These are phyloP conservation scores for Wickerhamiella spandovensis DNA, from an alignment of 805 yeast species.

Conservation along the genomic window DNA sequence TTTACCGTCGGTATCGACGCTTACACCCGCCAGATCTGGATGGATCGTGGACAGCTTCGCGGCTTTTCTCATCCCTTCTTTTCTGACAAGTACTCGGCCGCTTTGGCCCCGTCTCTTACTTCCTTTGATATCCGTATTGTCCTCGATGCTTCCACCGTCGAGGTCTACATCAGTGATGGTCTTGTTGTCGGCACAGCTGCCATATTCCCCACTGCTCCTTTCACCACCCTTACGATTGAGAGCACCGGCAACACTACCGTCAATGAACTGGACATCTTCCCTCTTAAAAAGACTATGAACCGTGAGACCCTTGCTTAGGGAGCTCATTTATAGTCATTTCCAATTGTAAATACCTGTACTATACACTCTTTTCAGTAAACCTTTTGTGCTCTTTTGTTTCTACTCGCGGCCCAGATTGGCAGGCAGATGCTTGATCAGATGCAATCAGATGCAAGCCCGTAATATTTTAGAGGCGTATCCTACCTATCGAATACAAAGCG, in stretches of 20 bases:
- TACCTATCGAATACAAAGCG: too few relatives aligned
- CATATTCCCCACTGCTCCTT: slow-evolving; percentile 7
- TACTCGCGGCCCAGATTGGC: too few relatives aligned
- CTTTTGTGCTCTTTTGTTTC: too few relatives aligned
- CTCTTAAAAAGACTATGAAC: slow-evolving; percentile 7
- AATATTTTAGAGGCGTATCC: too few relatives aligned
- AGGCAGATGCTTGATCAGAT: too few relatives aligned
- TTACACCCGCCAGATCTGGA: slow-evolving; percentile 9
- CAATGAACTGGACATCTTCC: slow-evolving; percentile 1
- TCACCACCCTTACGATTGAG: slow-evolving; percentile 3
- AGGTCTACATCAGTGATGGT: slow-evolving; percentile 12
- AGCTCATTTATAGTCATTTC: neutral
- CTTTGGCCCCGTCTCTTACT: neutral
- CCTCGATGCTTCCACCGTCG: slow-evolving; percentile 12
- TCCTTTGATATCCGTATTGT: slow-evolving; percentile 8
- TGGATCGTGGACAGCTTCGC: slow-evolving; percentile 7
- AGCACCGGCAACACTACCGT: slow-evolving; percentile 4
- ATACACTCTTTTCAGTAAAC: neutral
- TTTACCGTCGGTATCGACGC: slow-evolving; percentile 10
- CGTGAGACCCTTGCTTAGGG: slow-evolving; percentile 5
- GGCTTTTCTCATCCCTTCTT: slow-evolving; percentile 13
- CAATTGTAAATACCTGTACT: neutral
- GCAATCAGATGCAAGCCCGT: too few relatives aligned
- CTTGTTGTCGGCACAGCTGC: slow-evolving; percentile 9
- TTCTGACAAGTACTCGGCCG: slow-evolving; percentile 12